Conservation (phyloP, 192 early-diverging fungal species). For the Rhizoclosmatium globosum region DNA sequence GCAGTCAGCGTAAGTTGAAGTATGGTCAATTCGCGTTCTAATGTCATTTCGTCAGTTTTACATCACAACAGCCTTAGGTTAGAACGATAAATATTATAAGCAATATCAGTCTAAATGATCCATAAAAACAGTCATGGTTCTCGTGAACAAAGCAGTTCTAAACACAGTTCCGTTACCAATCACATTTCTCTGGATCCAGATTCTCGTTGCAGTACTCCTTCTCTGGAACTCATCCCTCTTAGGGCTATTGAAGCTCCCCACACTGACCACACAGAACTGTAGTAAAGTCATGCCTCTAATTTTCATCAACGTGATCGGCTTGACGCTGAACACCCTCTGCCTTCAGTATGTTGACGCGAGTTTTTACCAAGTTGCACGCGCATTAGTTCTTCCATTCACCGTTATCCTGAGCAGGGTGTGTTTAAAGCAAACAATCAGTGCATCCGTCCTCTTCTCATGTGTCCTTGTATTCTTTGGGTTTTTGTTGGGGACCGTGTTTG, state of each 20-base stretch:
- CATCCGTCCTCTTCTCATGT: conserved; percentile 50
- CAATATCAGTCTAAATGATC: background rate
- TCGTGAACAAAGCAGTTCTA: conserved; percentile 56
- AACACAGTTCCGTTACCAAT: conserved; percentile 58
- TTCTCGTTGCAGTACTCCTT: conserved; percentile 60
- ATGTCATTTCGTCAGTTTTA: conserved; percentile 27
- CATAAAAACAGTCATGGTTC: conserved; percentile 36
- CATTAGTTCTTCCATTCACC: conserved; percentile 66
- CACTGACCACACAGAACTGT: conserved; percentile 37
- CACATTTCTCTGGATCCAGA: conserved; percentile 62
- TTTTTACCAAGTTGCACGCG: conserved; percentile 70
- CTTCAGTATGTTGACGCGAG: conserved; percentile 65
- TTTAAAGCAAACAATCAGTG: conserved; percentile 46
- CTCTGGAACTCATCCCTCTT: conserved; percentile 38
- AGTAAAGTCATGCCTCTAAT: conserved; percentile 51
- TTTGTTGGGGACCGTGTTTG: conserved; percentile 56
- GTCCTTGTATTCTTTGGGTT: conserved; percentile 61
- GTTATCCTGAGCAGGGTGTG: conserved; percentile 53
- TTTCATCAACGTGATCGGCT: conserved; percentile 62
- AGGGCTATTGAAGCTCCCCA: conserved; percentile 50
- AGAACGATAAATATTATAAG: background rate
- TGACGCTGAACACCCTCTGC: conserved; percentile 66
- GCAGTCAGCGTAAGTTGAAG: conserved; percentile 5
- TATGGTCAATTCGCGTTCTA: background rate
- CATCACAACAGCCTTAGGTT: conserved; percentile 45